A percentile compares a stretch with the other conserved stretches of the same genome.
Conservation (phyloP, 2,329 filamentous ascomycete genomes). For the Podosphaera aphanis region DNA sequence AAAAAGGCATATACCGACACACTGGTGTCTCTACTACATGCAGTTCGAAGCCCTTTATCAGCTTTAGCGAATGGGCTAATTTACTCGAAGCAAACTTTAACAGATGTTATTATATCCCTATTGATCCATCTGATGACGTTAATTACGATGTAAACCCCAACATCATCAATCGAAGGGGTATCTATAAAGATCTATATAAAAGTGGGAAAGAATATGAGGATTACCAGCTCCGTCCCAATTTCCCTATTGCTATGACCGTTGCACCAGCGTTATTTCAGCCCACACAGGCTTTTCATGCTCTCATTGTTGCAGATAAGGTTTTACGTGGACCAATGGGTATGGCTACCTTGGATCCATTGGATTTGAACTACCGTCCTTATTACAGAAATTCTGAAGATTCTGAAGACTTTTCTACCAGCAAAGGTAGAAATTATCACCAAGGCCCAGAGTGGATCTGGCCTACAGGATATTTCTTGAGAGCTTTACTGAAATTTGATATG, state of each 20-base stretch:
- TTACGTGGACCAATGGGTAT: slow-evolving; percentile 79
- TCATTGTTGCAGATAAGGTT: slow-evolving; percentile 55
- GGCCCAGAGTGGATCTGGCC: slow-evolving; percentile 98
- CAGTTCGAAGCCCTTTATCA: slow-evolving; percentile 28
- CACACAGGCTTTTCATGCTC: slow-evolving; percentile 52
- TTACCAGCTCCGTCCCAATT: slow-evolving; percentile 88
- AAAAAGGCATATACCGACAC: slow-evolving; percentile 48
- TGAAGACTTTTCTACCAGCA: slow-evolving; percentile 70
- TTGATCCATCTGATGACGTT: slow-evolving; percentile 41
- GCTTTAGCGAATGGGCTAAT: slow-evolving; percentile 55
- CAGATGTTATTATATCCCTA: slow-evolving; percentile 69
- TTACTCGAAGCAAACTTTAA: slow-evolving; percentile 75
- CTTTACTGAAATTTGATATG: slow-evolving; percentile 75
- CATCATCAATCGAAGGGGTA: slow-evolving; percentile 72
- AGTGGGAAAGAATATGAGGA: slow-evolving; percentile 93
- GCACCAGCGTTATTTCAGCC: slow-evolving; percentile 71
- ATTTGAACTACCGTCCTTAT: slow-evolving; percentile 81
- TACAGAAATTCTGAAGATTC: slow-evolving; percentile 92
- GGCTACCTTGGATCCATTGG: slow-evolving; percentile 79
- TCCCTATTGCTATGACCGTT: slow-evolving; percentile 84
- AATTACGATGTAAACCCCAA: slow-evolving; percentile 59
- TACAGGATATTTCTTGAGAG: slow-evolving; percentile 81
- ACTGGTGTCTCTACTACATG: slow-evolving; percentile 44
- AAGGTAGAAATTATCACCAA: slow-evolving; percentile 94
- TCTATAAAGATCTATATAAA: slow-evolving; percentile 92